These are phyloP conservation scores for Boletus tomentosulus DNA, from an alignment of 768 basidiomycete species.

Conservation along the genomic window DNA sequence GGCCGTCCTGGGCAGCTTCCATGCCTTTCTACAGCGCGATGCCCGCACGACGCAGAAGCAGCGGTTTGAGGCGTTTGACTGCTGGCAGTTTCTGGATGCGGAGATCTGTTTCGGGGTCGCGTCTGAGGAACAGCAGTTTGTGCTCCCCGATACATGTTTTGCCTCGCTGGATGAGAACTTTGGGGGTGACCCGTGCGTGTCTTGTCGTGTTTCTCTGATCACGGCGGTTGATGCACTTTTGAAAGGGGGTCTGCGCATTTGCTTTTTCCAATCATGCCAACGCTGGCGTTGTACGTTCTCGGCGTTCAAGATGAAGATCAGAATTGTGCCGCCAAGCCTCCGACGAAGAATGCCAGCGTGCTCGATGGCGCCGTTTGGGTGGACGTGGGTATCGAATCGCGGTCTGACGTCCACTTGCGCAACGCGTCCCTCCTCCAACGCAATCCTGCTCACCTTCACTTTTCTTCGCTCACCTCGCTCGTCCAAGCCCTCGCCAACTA, in stretches of 20 bases:
- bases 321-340: conserved; percentile 6
- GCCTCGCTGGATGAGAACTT: conserved; percentile 51
- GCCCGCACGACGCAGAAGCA: not conserved
- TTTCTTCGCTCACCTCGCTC: conserved; percentile 49
- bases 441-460: conserved; percentile 47
- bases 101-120: conserved; percentile 55
- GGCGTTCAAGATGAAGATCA: conserved; percentile 27
- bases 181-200: conserved; percentile 23
- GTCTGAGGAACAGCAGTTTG: conserved; percentile 51
- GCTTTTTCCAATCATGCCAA: conserved; percentile 55
- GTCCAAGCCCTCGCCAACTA: conserved; percentile 52
- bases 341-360: not conserved
- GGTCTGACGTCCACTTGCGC: conserved; percentile 55
- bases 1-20: conserved; percentile 24
- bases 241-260: conserved; percentile 44
- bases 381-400: conserved; percentile 47
- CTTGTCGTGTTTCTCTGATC: not conserved
- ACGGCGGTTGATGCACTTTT: not conserved
- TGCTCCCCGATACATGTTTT: conserved; percentile 51
- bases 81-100: conserved; percentile 45
- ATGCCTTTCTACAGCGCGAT: conserved; percentile 25
- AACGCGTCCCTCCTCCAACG: conserved; percentile 56
- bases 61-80: conserved; percentile 32
- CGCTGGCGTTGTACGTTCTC: conserved; percentile 50
- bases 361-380: conserved; percentile 30